These are phyloP conservation scores for Olyra latifolia DNA, from an alignment of 176 grass and related monocot species.

Conservation along the genomic window DNA sequence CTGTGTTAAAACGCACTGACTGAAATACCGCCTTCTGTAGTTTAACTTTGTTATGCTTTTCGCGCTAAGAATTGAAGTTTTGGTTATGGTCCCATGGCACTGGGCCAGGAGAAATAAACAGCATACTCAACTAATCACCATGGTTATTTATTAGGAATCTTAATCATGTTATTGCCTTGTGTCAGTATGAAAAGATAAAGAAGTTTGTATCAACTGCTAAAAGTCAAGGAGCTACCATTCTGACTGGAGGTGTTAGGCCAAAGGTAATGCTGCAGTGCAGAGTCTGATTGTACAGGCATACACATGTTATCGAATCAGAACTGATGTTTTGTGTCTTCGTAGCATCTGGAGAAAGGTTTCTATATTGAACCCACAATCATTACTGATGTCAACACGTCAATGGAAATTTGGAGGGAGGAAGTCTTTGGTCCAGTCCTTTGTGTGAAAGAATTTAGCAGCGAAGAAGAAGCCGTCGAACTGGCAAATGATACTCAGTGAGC, in stretches of 20 bases:
- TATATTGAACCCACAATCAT: conserved; percentile 91
- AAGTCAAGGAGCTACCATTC: conserved; percentile 83
- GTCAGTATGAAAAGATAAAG: conserved; percentile 92
- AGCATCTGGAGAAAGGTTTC: conserved; percentile 94
- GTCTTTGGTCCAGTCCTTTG: conserved; percentile 92
- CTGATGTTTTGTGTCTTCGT: conserved; percentile 33
- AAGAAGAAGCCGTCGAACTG: conserved; percentile 91
- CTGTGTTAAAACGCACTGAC: not conserved
- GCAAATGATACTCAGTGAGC: conserved; percentile 83
- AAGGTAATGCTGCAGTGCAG: conserved; percentile 39
- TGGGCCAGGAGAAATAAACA: conserved; percentile 9
- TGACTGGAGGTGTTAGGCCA: conserved; percentile 78
- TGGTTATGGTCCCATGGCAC: not conserved
- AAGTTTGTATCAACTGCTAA: conserved; percentile 73
- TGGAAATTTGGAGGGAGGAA: conserved; percentile 99
- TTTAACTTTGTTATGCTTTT: not conserved
- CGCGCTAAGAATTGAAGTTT: not conserved
- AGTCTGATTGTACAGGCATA: not conserved
- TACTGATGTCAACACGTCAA: conserved; percentile 80
- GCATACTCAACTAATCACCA: not conserved
- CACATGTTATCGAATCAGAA: not conserved
- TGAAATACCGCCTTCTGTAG: conserved; percentile 1
- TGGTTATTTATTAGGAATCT: conserved; percentile 11
- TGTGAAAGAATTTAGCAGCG: conserved; percentile 76
- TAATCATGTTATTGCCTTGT: conserved; percentile 33